Percentiles rank a stretch among this genome's conserved stretches.
Evolutionary conservation across 208 protist genomes (phyloP).

Genomic region (Dictyostelium gargantuum): DNA sequence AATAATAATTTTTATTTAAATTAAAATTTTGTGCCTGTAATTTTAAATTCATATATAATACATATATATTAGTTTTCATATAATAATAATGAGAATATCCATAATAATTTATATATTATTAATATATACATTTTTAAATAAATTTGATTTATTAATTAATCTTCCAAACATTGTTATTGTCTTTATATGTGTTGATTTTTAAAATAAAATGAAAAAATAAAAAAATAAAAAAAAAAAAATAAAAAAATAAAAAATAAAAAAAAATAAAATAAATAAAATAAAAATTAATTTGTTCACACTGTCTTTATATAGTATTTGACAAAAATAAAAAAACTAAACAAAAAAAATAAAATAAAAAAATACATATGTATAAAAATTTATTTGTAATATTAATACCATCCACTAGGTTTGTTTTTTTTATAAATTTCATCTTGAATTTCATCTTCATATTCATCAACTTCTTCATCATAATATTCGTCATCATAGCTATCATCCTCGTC

Average conservation of each 20-base stretch:
- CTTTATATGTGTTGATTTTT: not conserved
- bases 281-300: too few relatives aligned
- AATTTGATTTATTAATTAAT: not conserved
- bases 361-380: too few relatives aligned
- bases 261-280: not conserved
- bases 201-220: not conserved
- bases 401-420: not conserved
- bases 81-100: not conserved
- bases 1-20: slow-evolving; percentile 3
- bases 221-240: not conserved
- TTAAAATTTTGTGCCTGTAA: not conserved
- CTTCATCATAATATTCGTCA: not conserved
- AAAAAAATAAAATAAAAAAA: too few relatives aligned
- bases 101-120: not conserved
- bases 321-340: too few relatives aligned
- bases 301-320: too few relatives aligned
- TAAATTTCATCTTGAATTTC: not conserved
- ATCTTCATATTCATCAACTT: not conserved
- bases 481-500: not conserved
- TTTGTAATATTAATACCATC: too few relatives aligned
- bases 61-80: too few relatives aligned
- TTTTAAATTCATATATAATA: too few relatives aligned
- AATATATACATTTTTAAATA: not conserved
- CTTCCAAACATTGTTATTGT: not conserved
- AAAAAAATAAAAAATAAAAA: not conserved